These are phyloP conservation scores for Omphalea diandra DNA, from an alignment of 441 rosid genomes.

Conservation along the genomic window DNA sequence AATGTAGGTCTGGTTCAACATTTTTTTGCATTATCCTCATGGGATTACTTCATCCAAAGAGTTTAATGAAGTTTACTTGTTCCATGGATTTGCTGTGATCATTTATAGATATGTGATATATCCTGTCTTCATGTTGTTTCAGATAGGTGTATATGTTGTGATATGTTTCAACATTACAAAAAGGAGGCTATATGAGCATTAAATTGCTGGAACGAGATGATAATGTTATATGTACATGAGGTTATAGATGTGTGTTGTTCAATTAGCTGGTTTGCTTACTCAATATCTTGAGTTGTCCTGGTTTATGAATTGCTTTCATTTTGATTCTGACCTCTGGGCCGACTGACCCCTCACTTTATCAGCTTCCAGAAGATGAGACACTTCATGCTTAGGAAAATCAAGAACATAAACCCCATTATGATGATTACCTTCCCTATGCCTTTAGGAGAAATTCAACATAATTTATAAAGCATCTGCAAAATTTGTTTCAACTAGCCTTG, in stretches of 20 bases:
- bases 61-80: not conserved
- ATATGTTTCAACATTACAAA: not conserved
- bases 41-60: conserved; percentile 1
- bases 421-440: no score
- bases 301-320: not conserved
- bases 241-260: not conserved
- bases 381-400: no score
- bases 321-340: not conserved
- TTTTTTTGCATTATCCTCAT: conserved; percentile 6
- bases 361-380: no score
- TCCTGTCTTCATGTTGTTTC: not conserved
- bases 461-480: no score
- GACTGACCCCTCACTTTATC: no score
- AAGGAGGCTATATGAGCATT: not conserved
- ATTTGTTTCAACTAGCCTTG: no score
- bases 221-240: not conserved
- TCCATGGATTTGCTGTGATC: not conserved
- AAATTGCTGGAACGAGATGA: not conserved
- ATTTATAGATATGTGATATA: no score
- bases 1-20: conserved; percentile 3
- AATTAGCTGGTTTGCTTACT: not conserved
- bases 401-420: no score
- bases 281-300: no score
- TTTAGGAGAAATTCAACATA: no score
- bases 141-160: not conserved